Percentiles rank a stretch among this genome's conserved stretches.
Conservation (phyloP, 2,329 filamentous ascomycete genomes). For the Colletotrichum sp. region DNA sequence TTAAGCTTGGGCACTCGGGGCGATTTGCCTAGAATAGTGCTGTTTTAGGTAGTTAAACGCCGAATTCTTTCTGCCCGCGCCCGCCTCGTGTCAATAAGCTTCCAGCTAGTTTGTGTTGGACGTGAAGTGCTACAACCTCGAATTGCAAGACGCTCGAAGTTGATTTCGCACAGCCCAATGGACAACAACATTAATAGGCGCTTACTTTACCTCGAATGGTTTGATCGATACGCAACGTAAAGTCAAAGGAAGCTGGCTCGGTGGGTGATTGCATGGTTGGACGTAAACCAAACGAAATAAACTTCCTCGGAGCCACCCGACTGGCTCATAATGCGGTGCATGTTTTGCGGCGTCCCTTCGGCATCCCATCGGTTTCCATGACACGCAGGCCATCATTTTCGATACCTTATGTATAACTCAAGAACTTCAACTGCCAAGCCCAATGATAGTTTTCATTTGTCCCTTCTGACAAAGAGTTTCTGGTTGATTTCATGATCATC, state of each 20-base stretch:
- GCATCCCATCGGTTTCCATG: neutral
- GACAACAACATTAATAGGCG: neutral
- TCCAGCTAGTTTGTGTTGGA: neutral
- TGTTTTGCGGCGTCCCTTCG: neutral
- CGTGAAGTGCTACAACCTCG: neutral
- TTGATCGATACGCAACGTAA: neutral
- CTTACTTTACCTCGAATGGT: neutral
- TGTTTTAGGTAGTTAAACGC: neutral
- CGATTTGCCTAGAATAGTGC: neutral
- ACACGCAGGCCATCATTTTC: neutral
- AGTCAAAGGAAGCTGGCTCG: neutral
- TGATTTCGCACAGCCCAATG: neutral
- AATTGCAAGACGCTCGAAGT: neutral
- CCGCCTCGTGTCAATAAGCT: neutral
- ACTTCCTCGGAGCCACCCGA: neutral
- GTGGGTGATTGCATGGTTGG: neutral
- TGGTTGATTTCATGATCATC: neutral
- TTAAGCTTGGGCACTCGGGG: neutral
- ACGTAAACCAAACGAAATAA: neutral
- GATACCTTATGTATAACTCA: neutral
- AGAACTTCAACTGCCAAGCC: neutral
- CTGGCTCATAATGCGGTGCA: fast-evolving
- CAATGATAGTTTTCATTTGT: neutral
- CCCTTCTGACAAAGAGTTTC: neutral
- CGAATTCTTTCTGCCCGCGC: neutral